Percentiles rank a stretch among this genome's conserved stretches.
phyloP scores from a whole-genome alignment of 2,329 filamentous ascomycete genomes.

The Phaeosphaeriaceae sp. region DNA sequence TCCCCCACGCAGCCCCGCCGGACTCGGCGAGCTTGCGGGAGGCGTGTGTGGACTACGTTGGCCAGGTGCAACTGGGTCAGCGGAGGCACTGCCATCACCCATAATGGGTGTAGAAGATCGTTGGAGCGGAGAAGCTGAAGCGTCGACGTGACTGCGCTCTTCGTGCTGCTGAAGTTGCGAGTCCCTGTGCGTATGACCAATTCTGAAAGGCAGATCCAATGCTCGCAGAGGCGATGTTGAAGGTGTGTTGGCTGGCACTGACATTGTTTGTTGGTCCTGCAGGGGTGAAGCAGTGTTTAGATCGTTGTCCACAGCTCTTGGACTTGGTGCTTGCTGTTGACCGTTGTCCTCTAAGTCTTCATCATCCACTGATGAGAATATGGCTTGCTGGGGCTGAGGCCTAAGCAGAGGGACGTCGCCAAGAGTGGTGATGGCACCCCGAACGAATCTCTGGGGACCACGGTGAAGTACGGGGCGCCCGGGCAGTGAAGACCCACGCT shows the following conservation, averaged over 20 bases:
- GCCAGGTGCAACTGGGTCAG: slow-evolving; percentile 13
- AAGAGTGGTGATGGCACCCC: slow-evolving; percentile 35
- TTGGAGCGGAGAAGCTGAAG: slow-evolving; percentile 13
- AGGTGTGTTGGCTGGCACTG: slow-evolving; percentile 1
- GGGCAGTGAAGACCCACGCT: slow-evolving; percentile 8
- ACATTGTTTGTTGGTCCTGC: slow-evolving; percentile 1
- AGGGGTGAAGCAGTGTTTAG: slow-evolving; percentile 1
- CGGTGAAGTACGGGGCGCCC: slow-evolving; percentile 33
- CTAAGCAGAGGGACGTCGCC: slow-evolving; percentile 33
- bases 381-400: slow-evolving; percentile 30
- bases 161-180: slow-evolving; percentile 1
- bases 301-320: slow-evolving; percentile 10
- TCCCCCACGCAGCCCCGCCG: slow-evolving; percentile 23
- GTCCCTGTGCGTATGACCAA: slow-evolving; percentile 8
- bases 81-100: background rate
- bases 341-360: slow-evolving; percentile 18
- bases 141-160: slow-evolving; percentile 7
- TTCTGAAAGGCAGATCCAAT: slow-evolving; percentile 33
- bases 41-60: slow-evolving; percentile 12
- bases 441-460: slow-evolving; percentile 39
- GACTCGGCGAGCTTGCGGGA: slow-evolving; percentile 15
- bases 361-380: slow-evolving; percentile 24
- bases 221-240: slow-evolving; percentile 8
- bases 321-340: slow-evolving; percentile 1
- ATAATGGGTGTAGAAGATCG: slow-evolving; percentile 3